phyloP scores from a whole-genome alignment of 371 early-diverging fungal genomes.

The Coemansia sp. region DNA sequence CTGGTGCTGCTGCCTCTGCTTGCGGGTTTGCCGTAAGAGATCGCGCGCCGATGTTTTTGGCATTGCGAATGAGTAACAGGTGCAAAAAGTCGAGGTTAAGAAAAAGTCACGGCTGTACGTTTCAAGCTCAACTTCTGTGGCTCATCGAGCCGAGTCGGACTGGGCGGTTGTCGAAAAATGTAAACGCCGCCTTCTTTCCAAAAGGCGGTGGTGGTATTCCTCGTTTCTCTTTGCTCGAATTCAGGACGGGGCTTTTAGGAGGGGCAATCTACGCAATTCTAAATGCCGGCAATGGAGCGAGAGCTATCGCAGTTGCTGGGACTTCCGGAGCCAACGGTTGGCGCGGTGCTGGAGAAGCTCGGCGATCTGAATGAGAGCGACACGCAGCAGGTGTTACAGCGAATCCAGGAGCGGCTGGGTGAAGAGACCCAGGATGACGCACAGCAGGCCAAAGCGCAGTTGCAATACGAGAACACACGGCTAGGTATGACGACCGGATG shows the following conservation, averaged over 20 bases:
- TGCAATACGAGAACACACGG: conserved; percentile 46
- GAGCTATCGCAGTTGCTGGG: conserved; percentile 30
- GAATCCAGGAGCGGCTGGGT: conserved; percentile 17
- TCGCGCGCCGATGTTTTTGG: too few species aligned
- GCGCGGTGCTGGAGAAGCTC: conserved; percentile 24
- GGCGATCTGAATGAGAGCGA: conserved; percentile 13
- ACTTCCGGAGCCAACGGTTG: conserved; percentile 20
- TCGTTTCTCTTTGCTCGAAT: neutral
- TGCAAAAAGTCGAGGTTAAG: too few species aligned
- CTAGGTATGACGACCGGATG: conserved; percentile 46
- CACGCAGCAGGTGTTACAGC: conserved; percentile 13
- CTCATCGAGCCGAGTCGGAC: neutral
- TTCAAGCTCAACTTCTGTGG: too few species aligned
- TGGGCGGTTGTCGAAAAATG: too few species aligned
- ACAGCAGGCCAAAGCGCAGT: conserved; percentile 29
- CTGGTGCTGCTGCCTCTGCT: too few species aligned
- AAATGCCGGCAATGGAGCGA: conserved; percentile 24
- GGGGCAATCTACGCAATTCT: neutral
- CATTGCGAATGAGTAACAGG: too few species aligned
- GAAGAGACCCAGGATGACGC: neutral
- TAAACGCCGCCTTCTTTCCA: too few species aligned
- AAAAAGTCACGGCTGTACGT: too few species aligned
- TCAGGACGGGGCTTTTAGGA: too few species aligned
- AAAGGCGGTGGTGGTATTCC: too few species aligned
- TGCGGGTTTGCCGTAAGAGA: too few species aligned